Base-by-base conservation (phyloP, 257 asterid species). In the Ilex aquifolium region DNA sequence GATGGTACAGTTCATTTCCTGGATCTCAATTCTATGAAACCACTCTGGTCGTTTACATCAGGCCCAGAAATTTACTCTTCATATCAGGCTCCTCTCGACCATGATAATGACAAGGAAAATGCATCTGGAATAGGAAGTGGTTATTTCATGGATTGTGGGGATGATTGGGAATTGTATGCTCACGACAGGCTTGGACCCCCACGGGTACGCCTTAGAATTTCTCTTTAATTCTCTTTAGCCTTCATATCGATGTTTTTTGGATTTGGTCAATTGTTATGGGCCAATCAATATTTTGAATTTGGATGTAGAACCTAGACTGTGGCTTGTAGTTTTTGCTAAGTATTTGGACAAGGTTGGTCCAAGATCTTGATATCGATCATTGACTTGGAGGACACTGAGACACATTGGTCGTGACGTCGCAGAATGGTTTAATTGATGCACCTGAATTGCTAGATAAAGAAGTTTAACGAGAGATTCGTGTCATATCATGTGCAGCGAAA, bases 71-170 rank as follows among this genome's bases (percentile, higher is more conserved):
- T 92, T 64, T 89, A 92, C 79, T 83, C 96, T 61, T 87, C 99
- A 30, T 87, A 88, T 72, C 99, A 92, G 76, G 93, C 95, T 46
- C 82, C 95, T 60, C 55, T 62, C 46, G 27, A 52, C 31, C 29
- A 60, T 31, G 62, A 64, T 71, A 61, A 61, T 63, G 83, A 82
- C 64, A 76, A 60, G 58, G 92, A 80, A 58, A 82, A 74, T 75
- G 56, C 61, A 61, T 78, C 91, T 50, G 90, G 79, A 64, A 31
- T 75, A 39, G 91, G 77, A 71, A 78, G 76, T 56, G 79, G 65
- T 69, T 89, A 88, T 73, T 89, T 75, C 74, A 87, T 92, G 60
- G 99, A 89, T 69, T 85, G 86, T 71, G 97, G 92, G 53, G 98
- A 87, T 65, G 95, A 92, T 59, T 87, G 95, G 95, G 89, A 82